These are phyloP conservation scores for Stephania yunnanensis DNA, from an alignment of 164 flowering plant species.

Conservation along the genomic window DNA sequence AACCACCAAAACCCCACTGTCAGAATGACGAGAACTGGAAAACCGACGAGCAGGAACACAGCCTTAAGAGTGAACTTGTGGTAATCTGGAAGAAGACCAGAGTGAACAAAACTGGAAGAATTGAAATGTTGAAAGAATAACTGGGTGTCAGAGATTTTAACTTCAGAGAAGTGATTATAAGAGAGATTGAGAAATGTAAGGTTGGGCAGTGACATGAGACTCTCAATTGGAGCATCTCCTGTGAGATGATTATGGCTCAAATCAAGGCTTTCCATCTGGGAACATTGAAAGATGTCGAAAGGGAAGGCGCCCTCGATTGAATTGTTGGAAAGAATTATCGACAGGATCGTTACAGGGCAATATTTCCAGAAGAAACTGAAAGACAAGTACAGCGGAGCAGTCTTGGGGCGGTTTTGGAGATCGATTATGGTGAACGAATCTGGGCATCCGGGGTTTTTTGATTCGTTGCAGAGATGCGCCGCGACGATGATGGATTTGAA, in stretches of 20 bases:
- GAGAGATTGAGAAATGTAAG: constrained; percentile 50
- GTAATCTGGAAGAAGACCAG: constrained; percentile 38
- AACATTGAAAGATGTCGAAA: constrained; percentile 36
- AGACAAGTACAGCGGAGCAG: constrained; percentile 51
- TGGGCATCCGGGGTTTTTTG: constrained; percentile 45
- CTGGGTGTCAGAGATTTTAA: constrained; percentile 30
- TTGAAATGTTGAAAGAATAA: constrained; percentile 34
- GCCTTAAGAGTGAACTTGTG: constrained; percentile 25
- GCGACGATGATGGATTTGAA: constrained; percentile 57
- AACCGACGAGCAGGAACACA: constrained; percentile 27
- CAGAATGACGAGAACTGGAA: constrained; percentile 28
- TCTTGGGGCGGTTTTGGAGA: constrained; percentile 35
- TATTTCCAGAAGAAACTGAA: constrained; percentile 64
- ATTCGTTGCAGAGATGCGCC: constrained; percentile 48
- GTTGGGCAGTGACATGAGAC: constrained; percentile 30
- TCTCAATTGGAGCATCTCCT: constrained; percentile 40
- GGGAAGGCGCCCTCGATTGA: constrained; percentile 49
- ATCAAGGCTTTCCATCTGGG: constrained; percentile 49
- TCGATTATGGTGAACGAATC: constrained; percentile 44
- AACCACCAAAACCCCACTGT: constrained; percentile 27
- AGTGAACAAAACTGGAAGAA: constrained; percentile 43
- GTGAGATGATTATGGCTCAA: constrained; percentile 42
- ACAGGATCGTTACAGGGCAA: constrained; percentile 42
- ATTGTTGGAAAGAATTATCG: constrained; percentile 44
- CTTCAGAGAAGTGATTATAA: constrained; percentile 42